Evolutionary conservation across 306 rosid species (phyloP).

Genomic region (Psophocarpus tetragonolobus): DNA sequence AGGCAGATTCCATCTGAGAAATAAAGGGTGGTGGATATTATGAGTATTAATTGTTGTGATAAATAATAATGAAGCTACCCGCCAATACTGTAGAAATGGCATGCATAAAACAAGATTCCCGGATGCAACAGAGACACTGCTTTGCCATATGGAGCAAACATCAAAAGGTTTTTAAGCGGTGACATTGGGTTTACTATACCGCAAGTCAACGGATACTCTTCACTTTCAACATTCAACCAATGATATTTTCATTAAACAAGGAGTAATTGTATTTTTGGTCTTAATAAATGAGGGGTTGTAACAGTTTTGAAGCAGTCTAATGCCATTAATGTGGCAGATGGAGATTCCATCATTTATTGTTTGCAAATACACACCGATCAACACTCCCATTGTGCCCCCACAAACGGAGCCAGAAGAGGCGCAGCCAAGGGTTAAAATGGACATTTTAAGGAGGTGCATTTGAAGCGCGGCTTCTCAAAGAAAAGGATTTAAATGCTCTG

Average conservation of each 20-base stretch:
- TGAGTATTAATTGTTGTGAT: conserved; percentile 39
- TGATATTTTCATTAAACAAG: too few relatives aligned
- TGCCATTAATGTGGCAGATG: conserved; percentile 30
- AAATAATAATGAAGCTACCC: conserved; percentile 42
- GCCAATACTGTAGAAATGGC: conserved; percentile 29
- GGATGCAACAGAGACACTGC: conserved; percentile 35
- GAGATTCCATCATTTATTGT: conserved; percentile 61
- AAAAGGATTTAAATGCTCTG: conserved; percentile 55
- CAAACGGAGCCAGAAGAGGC: too few relatives aligned
- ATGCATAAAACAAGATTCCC: conserved; percentile 40
- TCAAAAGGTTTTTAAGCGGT: conserved; percentile 8
- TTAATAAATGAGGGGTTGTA: background rate
- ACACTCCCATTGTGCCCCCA: too few relatives aligned
- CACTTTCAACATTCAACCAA: background rate
- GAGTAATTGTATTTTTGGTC: background rate
- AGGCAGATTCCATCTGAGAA: conserved; percentile 39
- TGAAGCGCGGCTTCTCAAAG: too few relatives aligned
- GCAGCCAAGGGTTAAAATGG: too few relatives aligned
- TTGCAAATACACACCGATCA: background rate
- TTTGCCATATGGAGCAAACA: conserved; percentile 39
- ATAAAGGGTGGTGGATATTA: conserved; percentile 22
- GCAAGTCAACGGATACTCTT: conserved; percentile 26
- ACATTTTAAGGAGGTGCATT: too few relatives aligned
- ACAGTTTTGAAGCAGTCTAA: background rate
- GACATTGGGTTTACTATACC: background rate